Evolutionary conservation across 441 rosid species (phyloP).

Genomic region (Daphne laureola): DNA sequence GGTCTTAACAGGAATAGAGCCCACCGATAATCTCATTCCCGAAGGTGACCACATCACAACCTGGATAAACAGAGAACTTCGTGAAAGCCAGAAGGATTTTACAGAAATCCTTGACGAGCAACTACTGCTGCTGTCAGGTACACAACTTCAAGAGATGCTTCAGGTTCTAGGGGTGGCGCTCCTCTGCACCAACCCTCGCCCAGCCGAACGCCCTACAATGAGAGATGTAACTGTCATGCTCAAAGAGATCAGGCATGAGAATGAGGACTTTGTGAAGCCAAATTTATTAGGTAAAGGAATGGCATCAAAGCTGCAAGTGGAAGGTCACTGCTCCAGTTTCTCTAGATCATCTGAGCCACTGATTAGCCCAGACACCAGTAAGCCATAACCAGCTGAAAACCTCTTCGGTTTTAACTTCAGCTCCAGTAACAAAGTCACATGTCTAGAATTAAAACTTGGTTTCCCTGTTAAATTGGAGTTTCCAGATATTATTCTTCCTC

Average conservation of each 20-base stretch:
- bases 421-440: constrained; percentile 21
- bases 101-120: constrained; percentile 58
- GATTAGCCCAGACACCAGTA: constrained; percentile 39
- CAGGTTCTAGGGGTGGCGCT: constrained; percentile 88
- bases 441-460: constrained; percentile 22
- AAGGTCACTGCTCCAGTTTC: constrained; percentile 53
- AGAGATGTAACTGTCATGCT: constrained; percentile 86
- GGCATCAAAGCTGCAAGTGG: constrained; percentile 22
- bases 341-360: constrained; percentile 59
- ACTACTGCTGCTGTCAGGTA: constrained; percentile 40
- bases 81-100: constrained; percentile 49
- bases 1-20: constrained; percentile 73
- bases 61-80: constrained; percentile 67
- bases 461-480: constrained; percentile 5
- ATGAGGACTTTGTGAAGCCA: constrained; percentile 45
- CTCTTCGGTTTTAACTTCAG: constrained; percentile 17
- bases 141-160: constrained; percentile 76
- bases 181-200: constrained; percentile 60
- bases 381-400: constrained; percentile 8
- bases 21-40: constrained; percentile 51
- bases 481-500: background rate
- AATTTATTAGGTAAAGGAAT: constrained; percentile 23
- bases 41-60: constrained; percentile 60
- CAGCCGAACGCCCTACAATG: constrained; percentile 83
- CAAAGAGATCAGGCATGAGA: constrained; percentile 55